A percentile compares a stretch with the other conserved stretches of the same genome.
Conservation (phyloP, 306 rosid species). For the Medicago truncatula region MtrunA17r5.0-ANR NC_053049.1:21362501-21363000, state of each 20-base stretch:
- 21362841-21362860: neutral
- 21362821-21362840: slow-evolving; percentile 17
- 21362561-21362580: slow-evolving; percentile 28
- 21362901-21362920: slow-evolving; percentile 71
- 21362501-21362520: neutral
- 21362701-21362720: slow-evolving; percentile 52
- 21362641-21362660: neutral
- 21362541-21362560: neutral
- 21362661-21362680: neutral
- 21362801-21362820: slow-evolving; percentile 27
- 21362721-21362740: slow-evolving; percentile 50
- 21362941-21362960: slow-evolving; percentile 78
- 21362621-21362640: too few species aligned
- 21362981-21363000: slow-evolving; percentile 25
- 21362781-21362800: slow-evolving; percentile 74
- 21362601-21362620: too few species aligned
- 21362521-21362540: neutral
- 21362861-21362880: slow-evolving; percentile 18
- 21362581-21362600: neutral
- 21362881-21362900: slow-evolving; percentile 40
- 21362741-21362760: slow-evolving; percentile 74
- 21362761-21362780: slow-evolving; percentile 66
- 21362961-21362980: slow-evolving; percentile 64
- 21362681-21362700: slow-evolving; percentile 1
- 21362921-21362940: slow-evolving; percentile 64